Conservation (phyloP, 2,329 filamentous ascomycete genomes). For the Calonectria hawksworthii region DNA sequence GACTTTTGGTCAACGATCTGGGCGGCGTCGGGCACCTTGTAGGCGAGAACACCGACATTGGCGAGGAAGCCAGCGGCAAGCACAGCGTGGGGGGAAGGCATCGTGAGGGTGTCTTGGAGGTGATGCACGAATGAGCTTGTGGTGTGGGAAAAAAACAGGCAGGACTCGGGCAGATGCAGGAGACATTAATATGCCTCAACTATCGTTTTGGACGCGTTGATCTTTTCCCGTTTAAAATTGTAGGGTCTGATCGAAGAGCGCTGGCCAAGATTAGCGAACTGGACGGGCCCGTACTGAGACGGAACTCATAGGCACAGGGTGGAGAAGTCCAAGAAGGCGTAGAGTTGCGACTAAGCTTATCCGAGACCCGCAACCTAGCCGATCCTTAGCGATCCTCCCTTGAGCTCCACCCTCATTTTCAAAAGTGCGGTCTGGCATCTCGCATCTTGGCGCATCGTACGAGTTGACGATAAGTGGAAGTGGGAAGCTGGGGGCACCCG, state of each 20-base stretch:
- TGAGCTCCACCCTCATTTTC: slow-evolving; percentile 9
- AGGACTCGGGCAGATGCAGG: slow-evolving; percentile 22
- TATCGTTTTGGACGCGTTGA: slow-evolving; percentile 12
- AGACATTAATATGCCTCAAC: slow-evolving; percentile 31
- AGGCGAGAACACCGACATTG: slow-evolving; percentile 61
- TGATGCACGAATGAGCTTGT: slow-evolving; percentile 13
- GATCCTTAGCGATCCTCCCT: slow-evolving; percentile 6
- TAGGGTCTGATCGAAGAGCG: not conserved
- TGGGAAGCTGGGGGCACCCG: not conserved
- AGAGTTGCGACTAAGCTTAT: slow-evolving; percentile 15
- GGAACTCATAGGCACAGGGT: not conserved
- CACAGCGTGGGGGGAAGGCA: slow-evolving; percentile 36
- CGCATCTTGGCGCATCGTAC: slow-evolving; percentile 3
- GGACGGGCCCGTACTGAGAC: not conserved
- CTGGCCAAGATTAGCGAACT: slow-evolving; percentile 17
- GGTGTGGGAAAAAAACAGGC: slow-evolving; percentile 1
- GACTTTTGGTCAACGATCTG: slow-evolving; percentile 42
- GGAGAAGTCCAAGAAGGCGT: not conserved
- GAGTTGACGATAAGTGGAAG: not conserved
- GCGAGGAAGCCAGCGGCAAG: slow-evolving; percentile 34
- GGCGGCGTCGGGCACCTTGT: slow-evolving; percentile 35
- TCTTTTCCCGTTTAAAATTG: slow-evolving; percentile 15
- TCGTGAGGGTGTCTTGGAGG: slow-evolving; percentile 17
- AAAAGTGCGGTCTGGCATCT: not conserved
- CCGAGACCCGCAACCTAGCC: slow-evolving; percentile 13